Evolutionary conservation across 257 asterid species (phyloP).

Genomic region (Solanum clarkiae): DNA sequence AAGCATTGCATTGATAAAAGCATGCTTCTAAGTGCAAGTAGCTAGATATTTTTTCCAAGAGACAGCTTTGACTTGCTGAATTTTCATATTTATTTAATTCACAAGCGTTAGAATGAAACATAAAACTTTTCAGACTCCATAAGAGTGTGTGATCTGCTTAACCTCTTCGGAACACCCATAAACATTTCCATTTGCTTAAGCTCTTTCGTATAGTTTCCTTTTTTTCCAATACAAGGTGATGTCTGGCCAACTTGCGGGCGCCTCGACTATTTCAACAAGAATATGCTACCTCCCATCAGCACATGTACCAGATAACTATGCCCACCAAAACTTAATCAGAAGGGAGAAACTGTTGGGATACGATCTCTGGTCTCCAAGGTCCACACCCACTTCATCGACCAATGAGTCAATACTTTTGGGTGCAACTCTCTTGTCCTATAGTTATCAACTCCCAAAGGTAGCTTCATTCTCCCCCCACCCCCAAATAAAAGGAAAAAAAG

Average conservation of each 20-base stretch:
- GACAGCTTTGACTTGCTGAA: not conserved
- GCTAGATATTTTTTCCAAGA: not conserved
- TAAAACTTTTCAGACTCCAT: not conserved
- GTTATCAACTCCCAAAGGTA: too few relatives aligned
- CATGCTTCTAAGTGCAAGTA: not conserved
- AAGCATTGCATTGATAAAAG: not conserved
- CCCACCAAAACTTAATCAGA: not conserved
- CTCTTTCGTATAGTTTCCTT: too few relatives aligned
- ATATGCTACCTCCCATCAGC: not conserved
- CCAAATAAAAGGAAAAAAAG: not conserved
- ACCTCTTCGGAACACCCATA: not conserved
- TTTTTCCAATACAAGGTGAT: not conserved
- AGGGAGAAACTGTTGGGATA: too few relatives aligned
- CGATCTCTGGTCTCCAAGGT: too few relatives aligned
- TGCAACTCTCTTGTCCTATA: too few relatives aligned
- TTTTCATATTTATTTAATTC: not conserved
- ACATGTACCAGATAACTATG: not conserved
- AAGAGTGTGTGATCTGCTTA: not conserved
- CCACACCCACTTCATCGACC: too few relatives aligned
- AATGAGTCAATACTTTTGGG: too few relatives aligned
- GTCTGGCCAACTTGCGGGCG: not conserved
- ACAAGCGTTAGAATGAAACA: not conserved
- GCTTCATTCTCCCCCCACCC: not conserved
- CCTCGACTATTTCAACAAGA: not conserved
- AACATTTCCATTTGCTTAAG: not conserved